Percentiles rank a stretch among this genome's conserved stretches.
These are phyloP conservation scores for Podospora comata DNA, from an alignment of 495 filamentous ascomycete genomes.

Conservation along the genomic window DNA sequence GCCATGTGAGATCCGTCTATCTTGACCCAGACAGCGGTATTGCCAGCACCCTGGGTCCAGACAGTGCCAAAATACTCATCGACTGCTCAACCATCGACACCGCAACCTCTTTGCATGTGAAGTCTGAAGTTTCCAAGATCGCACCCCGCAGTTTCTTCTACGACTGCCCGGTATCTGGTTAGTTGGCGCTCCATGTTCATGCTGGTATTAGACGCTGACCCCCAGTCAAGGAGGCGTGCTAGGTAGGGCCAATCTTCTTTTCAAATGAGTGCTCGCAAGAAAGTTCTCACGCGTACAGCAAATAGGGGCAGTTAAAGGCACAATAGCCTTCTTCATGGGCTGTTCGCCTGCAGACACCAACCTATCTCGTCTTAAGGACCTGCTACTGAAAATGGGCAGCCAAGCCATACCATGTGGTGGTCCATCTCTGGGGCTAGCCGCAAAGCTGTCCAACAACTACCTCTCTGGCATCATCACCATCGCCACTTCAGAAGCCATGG, in stretches of 20 bases:
- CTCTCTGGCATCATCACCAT: slow-evolving; percentile 52
- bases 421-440: slow-evolving; percentile 49
- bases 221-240: no score
- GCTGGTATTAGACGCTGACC: no score
- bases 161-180: slow-evolving; percentile 30
- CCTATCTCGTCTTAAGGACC: slow-evolving; percentile 15
- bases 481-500: slow-evolving; percentile 51
- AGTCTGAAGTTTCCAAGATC: slow-evolving; percentile 21
- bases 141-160: slow-evolving; percentile 29
- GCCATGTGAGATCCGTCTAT: slow-evolving; percentile 40
- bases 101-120: slow-evolving; percentile 27
- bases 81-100: slow-evolving; percentile 45
- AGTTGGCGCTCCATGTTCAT: no score
- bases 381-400: slow-evolving; percentile 47
- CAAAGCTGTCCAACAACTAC: slow-evolving; percentile 58
- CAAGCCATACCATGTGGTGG: slow-evolving; percentile 52
- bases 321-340: slow-evolving; percentile 43
- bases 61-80: slow-evolving; percentile 32
- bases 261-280: no score
- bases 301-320: slow-evolving; percentile 43
- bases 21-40: slow-evolving; percentile 34
- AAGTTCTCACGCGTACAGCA: no score
- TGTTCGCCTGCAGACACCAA: slow-evolving; percentile 16
- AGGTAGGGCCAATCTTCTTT: no score
- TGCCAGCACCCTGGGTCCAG: slow-evolving; percentile 18